Conservation (phyloP, 2,329 filamentous ascomycete species). For the Hypoxylon sp. region DNA sequence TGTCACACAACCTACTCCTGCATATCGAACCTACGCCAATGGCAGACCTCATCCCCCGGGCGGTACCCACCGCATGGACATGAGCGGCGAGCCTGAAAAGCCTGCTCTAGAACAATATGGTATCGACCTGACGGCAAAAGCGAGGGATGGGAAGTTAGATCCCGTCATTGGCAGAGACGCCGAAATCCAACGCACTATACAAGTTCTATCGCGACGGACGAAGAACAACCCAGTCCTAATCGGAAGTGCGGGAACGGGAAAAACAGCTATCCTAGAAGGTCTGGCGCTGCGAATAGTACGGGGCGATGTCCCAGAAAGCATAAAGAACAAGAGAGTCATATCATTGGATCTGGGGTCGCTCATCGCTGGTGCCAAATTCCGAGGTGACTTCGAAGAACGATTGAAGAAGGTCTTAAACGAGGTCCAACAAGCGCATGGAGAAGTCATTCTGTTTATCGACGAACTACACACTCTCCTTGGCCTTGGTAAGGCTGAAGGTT, state of each 20-base stretch:
- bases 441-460: slow-evolving; percentile 95
- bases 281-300: slow-evolving; percentile 90
- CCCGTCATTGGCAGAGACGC: slow-evolving; percentile 94
- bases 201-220: slow-evolving; percentile 90
- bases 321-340: slow-evolving; percentile 94
- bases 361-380: slow-evolving; percentile 95
- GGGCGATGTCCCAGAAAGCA: slow-evolving; percentile 94
- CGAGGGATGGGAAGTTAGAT: slow-evolving; percentile 90
- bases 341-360: slow-evolving; percentile 90
- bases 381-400: slow-evolving; percentile 96
- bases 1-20: slow-evolving; percentile 41
- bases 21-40: slow-evolving; percentile 72
- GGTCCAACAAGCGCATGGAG: slow-evolving; percentile 88
- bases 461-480: slow-evolving; percentile 93
- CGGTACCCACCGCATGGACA: slow-evolving; percentile 93
- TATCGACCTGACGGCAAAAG: slow-evolving; percentile 87
- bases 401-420: slow-evolving; percentile 92
- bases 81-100: slow-evolving; percentile 82
- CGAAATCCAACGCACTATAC: slow-evolving; percentile 94
- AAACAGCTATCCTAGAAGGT: slow-evolving; percentile 93
- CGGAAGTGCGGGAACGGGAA: slow-evolving; percentile 90
- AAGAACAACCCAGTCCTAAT: slow-evolving; percentile 98
- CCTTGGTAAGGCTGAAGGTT: slow-evolving; percentile 94
- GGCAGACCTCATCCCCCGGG: slow-evolving; percentile 89
- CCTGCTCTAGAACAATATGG: slow-evolving; percentile 92